Evolutionary conservation across 2,329 filamentous ascomycete species (phyloP).

Genomic region (Neonectria hederae): DNA sequence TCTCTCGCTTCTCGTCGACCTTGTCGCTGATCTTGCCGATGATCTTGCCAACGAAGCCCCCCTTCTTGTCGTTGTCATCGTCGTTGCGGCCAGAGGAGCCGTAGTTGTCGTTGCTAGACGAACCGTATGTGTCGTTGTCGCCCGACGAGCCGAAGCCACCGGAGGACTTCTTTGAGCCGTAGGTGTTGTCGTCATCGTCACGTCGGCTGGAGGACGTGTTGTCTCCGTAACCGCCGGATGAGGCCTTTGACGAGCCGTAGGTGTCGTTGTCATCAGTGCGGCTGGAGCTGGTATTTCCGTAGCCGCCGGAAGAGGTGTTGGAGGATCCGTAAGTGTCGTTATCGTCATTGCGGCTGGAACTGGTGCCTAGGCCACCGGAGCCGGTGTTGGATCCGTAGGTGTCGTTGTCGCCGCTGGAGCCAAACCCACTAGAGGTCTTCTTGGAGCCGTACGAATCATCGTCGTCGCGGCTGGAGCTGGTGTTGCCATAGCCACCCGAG

Average conservation of each 20-base stretch:
- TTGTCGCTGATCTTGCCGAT: slow-evolving; percentile 69
- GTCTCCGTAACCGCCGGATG: background rate
- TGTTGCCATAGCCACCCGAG: slow-evolving; percentile 11
- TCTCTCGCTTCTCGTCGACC: slow-evolving; percentile 61
- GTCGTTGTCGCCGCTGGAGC: slow-evolving; percentile 13
- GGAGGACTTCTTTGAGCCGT: slow-evolving; percentile 12
- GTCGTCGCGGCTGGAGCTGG: slow-evolving; percentile 18
- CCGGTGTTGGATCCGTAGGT: no score
- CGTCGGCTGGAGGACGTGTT: background rate
- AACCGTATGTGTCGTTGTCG: slow-evolving; percentile 28
- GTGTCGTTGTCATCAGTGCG: no score
- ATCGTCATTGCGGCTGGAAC: no score
- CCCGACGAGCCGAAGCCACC: background rate
- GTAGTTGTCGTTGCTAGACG: slow-evolving; percentile 32
- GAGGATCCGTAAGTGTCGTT: no score
- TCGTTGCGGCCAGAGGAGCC: slow-evolving; percentile 28
- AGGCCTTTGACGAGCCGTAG: no score
- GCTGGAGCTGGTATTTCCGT: no score
- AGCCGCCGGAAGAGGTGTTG: no score
- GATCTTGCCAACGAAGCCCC: slow-evolving; percentile 39
- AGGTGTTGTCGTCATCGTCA: slow-evolving; percentile 9
- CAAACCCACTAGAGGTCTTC: background rate
- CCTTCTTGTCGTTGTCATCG: slow-evolving; percentile 18
- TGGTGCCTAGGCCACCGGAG: no score
- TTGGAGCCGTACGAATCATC: slow-evolving; percentile 30